These are phyloP conservation scores for Aspergillus kassunensis DNA, from an alignment of 495 filamentous ascomycete genomes.

Conservation along the genomic window DNA sequence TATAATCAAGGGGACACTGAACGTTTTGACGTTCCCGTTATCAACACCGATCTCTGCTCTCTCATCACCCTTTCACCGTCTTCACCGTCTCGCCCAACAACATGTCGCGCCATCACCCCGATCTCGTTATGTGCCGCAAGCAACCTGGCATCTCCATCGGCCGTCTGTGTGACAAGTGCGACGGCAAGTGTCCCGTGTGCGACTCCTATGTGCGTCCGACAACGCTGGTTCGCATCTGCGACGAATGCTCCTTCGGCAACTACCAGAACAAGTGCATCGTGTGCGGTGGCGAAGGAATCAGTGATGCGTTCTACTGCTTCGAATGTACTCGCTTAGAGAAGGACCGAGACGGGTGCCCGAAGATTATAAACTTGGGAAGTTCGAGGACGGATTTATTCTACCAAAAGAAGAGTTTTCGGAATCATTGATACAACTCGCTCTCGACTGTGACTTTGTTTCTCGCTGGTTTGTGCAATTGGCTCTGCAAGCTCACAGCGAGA, in stretches of 20 bases:
- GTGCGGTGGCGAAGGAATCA: slow-evolving; percentile 97
- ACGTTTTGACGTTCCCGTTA: no score
- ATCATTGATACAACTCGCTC: slow-evolving; percentile 46
- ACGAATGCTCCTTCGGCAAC: slow-evolving; percentile 98
- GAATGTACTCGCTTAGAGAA: slow-evolving; percentile 97
- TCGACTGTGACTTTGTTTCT: slow-evolving; percentile 8
- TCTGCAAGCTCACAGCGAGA: no score
- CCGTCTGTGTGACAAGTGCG: slow-evolving; percentile 98
- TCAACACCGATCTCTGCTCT: neutral
- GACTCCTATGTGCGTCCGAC: slow-evolving; percentile 98
- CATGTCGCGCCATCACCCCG: slow-evolving; percentile 47
- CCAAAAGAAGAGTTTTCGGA: slow-evolving; percentile 72
- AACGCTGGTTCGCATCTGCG: slow-evolving; percentile 95
- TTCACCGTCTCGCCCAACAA: neutral
- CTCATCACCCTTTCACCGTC: slow-evolving; percentile 1
- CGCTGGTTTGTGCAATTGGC: slow-evolving; percentile 1
- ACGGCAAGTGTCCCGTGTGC: slow-evolving; percentile 98
- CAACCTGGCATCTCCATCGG: slow-evolving; percentile 97
- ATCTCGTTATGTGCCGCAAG: slow-evolving; percentile 99
- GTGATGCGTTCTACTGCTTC: slow-evolving; percentile 99
- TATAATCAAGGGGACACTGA: neutral
- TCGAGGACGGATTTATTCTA: slow-evolving; percentile 93
- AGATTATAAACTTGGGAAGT: slow-evolving; percentile 98
- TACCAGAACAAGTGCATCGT: slow-evolving; percentile 99
- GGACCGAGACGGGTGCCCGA: slow-evolving; percentile 95